Conservation (phyloP, 1,284 basidiomycete genomes). For the Cutaneotrichosporon sp. region DNA sequence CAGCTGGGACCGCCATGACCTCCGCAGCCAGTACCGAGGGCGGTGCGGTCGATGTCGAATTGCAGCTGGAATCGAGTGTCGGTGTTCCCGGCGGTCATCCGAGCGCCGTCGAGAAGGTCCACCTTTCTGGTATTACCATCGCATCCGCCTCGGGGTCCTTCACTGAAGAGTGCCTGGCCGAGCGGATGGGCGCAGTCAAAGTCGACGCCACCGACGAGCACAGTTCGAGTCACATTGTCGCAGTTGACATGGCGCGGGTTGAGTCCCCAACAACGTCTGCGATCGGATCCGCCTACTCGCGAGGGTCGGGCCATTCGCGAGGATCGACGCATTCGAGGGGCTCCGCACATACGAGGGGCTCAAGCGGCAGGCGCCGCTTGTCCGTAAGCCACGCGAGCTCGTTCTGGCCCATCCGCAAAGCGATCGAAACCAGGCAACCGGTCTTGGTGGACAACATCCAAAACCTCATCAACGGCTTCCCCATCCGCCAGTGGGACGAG, state of each 20-base stretch:
- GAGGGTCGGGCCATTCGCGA: background rate
- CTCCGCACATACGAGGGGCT: no score
- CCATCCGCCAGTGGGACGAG: constrained; percentile 49
- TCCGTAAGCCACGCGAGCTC: background rate
- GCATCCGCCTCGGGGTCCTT: background rate
- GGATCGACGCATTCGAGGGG: background rate
- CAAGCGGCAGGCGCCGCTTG: background rate
- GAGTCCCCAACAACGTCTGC: background rate
- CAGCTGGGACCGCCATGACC: background rate
- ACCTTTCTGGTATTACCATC: background rate
- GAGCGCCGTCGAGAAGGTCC: constrained; percentile 17
- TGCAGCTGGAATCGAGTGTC: constrained; percentile 20
- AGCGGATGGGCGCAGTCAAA: background rate
- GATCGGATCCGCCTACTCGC: background rate
- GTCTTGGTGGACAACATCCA: constrained; percentile 49
- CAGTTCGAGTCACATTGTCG: background rate
- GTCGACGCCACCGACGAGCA: background rate
- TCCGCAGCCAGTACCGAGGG: background rate
- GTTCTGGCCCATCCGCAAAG: constrained; percentile 46
- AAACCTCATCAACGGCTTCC: constrained; percentile 38
- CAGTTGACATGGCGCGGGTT: background rate
- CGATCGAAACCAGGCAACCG: constrained; percentile 41
- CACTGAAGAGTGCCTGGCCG: background rate
- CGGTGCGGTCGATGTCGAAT: constrained; percentile 16
- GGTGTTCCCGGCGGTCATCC: constrained; percentile 39